Base-by-base conservation (phyloP, 805 yeast genomes). In the Scheffersomyces spartinae region DNA sequence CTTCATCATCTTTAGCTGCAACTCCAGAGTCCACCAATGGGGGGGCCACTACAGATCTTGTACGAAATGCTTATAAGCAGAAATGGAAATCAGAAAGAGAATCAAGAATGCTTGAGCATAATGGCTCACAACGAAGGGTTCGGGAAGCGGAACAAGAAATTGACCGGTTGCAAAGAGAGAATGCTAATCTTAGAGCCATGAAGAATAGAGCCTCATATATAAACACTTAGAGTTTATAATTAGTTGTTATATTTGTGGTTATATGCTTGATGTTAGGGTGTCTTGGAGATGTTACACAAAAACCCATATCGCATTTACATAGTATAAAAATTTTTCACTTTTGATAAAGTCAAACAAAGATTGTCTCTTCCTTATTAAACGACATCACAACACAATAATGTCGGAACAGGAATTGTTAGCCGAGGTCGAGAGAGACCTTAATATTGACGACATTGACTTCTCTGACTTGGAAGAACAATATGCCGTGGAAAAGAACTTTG, bases 381-480 rank as follows among this genome's bases (percentile, higher is more conserved):
- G 18, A 7, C 18, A 9, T 13, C 26, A 5, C 22, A 27, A 21
- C n/a, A 14, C 11, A 11, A 26, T 19, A 17, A 42, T 43, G 46
- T 25, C 45, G 10, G 49, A 42, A 29, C 35, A 36, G 23, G 44
- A 39, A 26, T 33, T 41, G 28, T 26, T 31, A 37, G 54, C 43
- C 23, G 52, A 49, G 23, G 57, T 59, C 37, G 66, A 54, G 33
- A 47, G 47, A 32, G 56, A 61, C 38, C 43, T 60, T 42, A 42
- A 42, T 20, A 39, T 58, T 26, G 64, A 58, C 26, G 76, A 76
- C 37, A 58, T 81, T 41, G 88, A 79, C 49, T 85, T 82, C 58
- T 59, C 83, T 33, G 96, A 86, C 50, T 65, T 88, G 45, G 96
- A 88, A 52, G 74, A 67, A 30, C 64, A 82, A 54, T 84, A 68